phyloP scores from a whole-genome alignment of 2,329 filamentous ascomycete genomes.

The Aaosphaeria pasadenensis region DNA sequence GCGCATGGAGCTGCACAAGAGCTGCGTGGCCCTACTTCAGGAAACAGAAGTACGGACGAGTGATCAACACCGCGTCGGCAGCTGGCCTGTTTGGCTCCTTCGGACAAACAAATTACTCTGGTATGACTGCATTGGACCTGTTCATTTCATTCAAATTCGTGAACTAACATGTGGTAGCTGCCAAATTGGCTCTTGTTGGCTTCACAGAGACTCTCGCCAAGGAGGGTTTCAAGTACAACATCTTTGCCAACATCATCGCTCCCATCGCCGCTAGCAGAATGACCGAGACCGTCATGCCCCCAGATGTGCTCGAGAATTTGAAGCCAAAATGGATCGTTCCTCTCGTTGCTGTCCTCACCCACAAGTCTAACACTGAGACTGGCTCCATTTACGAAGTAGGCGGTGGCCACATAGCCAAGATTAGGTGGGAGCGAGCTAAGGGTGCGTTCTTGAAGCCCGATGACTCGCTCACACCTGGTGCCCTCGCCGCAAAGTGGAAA shows the following conservation, averaged over 20 bases:
- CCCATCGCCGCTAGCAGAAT: conserved; percentile 93
- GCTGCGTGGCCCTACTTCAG: conserved; percentile 97
- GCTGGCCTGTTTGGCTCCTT: conserved; percentile 95
- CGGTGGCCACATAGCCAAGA: conserved; percentile 86
- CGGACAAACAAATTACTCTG: conserved; percentile 92
- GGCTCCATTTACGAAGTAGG: conserved; percentile 92
- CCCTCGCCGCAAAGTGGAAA: conserved; percentile 85
- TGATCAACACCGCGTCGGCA: conserved; percentile 97
- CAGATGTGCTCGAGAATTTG: conserved; percentile 80
- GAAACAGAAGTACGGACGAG: conserved; percentile 95
- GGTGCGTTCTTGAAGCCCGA: conserved; percentile 90
- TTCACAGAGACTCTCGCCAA: conserved; percentile 98
- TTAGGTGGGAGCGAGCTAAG: conserved; percentile 90
- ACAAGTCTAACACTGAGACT: conserved; percentile 83
- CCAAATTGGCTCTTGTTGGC: conserved; percentile 91
- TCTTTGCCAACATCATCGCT: conserved; percentile 89
- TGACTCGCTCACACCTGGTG: conserved; percentile 80
- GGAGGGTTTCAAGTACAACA: conserved; percentile 98
- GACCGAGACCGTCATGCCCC: conserved; percentile 93
- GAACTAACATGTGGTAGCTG: conserved; percentile 53
- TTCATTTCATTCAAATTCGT: not conserved
- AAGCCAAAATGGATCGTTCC: conserved; percentile 96
- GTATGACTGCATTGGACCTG: conserved; percentile 36
- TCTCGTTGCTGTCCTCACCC: conserved; percentile 81
- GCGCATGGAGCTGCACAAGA: conserved; percentile 90